Percentiles rank a stretch among this genome's conserved stretches.
Evolutionary conservation across 257 asterid genomes (phyloP).

Genomic region (Solanum clarkiae): DNA sequence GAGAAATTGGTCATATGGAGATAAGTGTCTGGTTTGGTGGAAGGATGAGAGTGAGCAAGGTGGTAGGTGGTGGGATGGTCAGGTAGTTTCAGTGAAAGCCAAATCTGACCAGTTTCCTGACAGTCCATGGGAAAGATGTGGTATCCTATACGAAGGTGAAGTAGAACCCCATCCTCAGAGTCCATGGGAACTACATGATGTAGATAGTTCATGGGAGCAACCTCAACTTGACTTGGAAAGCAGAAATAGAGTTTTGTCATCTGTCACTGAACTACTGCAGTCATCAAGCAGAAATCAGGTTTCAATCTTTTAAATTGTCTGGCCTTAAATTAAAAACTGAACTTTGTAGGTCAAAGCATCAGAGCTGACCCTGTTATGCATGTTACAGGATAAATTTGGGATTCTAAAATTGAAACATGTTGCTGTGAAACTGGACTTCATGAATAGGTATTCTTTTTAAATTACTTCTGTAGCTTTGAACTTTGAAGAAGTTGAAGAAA

Average conservation of each 20-base stretch:
- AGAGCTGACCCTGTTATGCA: neutral
- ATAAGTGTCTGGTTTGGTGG: conserved; percentile 90
- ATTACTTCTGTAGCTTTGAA: neutral
- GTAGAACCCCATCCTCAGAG: conserved; percentile 33
- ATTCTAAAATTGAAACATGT: conserved; percentile 54
- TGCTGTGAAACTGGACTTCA: conserved; percentile 48
- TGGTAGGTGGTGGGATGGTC: conserved; percentile 81
- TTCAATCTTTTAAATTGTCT: neutral
- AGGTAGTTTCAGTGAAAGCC: conserved; percentile 43
- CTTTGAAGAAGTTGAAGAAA: neutral
- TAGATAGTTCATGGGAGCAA: conserved; percentile 36
- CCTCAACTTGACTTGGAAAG: conserved; percentile 30
- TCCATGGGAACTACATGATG: conserved; percentile 93
- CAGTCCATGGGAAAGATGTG: conserved; percentile 90
- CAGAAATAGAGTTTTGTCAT: conserved; percentile 28
- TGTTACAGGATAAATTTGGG: conserved; percentile 64
- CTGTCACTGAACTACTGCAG: conserved; percentile 27
- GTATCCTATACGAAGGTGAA: conserved; percentile 38
- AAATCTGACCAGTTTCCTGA: conserved; percentile 50
- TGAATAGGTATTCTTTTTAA: conserved; percentile 47
- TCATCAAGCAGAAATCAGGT: conserved; percentile 57
- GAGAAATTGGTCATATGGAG: conserved; percentile 50
- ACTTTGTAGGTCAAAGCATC: neutral
- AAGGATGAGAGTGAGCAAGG: conserved; percentile 44
- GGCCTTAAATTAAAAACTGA: neutral